These are phyloP conservation scores for Lentithecium fluviatile DNA, from an alignment of 495 filamentous ascomycete species.

Conservation along the genomic window DNA sequence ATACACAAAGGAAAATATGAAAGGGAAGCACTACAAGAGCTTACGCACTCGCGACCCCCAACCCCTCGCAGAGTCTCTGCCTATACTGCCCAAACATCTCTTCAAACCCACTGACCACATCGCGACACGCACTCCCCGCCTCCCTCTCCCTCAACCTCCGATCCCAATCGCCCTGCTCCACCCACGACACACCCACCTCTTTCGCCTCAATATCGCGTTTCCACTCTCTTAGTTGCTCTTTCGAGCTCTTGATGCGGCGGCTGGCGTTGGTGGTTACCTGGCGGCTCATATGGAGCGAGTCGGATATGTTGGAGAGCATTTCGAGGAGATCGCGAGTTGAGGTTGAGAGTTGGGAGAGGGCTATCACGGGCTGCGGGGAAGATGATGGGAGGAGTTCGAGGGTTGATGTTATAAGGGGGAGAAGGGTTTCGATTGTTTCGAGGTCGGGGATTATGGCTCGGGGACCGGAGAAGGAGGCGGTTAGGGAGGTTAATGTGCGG, in stretches of 20 bases:
- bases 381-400: conserved; percentile 53
- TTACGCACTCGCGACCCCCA: conserved; percentile 35
- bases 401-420: conserved; percentile 53
- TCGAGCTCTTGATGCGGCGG: conserved; percentile 69
- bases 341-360: conserved; percentile 74
- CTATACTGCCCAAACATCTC: conserved; percentile 70
- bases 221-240: conserved; percentile 79
- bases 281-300: conserved; percentile 89
- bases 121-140: conserved; percentile 73
- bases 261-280: conserved; percentile 80
- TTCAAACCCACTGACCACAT: conserved; percentile 90
- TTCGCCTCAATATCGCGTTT: conserved; percentile 73
- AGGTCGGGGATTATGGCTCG: conserved; percentile 53
- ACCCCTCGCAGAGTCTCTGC: conserved; percentile 48
- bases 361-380: conserved; percentile 67
- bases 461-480: conserved; percentile 64
- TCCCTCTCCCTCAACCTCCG: conserved; percentile 70
- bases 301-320: conserved; percentile 80
- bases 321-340: conserved; percentile 73
- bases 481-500: conserved; percentile 74
- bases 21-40: background rate
- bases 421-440: conserved; percentile 47
- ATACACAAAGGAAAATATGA: background rate
- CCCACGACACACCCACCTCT: conserved; percentile 77
- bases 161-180: conserved; percentile 78